Evolutionary conservation across 2,329 filamentous ascomycete species (phyloP).

Genomic region (Albifimbria verrucaria): DNA sequence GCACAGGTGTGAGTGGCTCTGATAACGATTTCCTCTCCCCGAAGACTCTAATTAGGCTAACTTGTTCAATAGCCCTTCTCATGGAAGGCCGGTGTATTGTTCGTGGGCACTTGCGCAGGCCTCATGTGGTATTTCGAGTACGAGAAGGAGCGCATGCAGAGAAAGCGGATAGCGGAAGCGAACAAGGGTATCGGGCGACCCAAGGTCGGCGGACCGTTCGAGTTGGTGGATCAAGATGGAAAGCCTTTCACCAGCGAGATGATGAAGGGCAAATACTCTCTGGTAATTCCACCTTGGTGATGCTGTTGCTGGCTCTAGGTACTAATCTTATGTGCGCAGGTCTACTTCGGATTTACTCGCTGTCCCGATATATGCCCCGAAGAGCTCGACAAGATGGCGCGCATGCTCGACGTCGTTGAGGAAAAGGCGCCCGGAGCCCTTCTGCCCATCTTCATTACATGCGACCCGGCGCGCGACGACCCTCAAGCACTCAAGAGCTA

Average conservation of each 20-base stretch:
- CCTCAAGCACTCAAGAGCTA: slow-evolving; percentile 83
- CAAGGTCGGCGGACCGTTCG: slow-evolving; percentile 87
- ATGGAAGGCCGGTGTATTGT: slow-evolving; percentile 83
- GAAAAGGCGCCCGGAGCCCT: slow-evolving; percentile 50
- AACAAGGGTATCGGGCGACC: slow-evolving; percentile 90
- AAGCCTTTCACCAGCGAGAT: slow-evolving; percentile 73
- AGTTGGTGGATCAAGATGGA: slow-evolving; percentile 78
- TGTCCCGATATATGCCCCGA: slow-evolving; percentile 99
- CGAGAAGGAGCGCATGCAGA: slow-evolving; percentile 88
- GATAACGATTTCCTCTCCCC: not conserved
- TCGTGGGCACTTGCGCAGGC: slow-evolving; percentile 72
- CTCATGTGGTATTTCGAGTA: slow-evolving; percentile 89
- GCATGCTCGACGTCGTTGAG: slow-evolving; percentile 76
- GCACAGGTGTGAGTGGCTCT: slow-evolving; percentile 45
- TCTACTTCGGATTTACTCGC: slow-evolving; percentile 98
- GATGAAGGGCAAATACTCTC: slow-evolving; percentile 80
- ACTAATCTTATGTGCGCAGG: too few species aligned
- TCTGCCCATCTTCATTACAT: slow-evolving; percentile 87
- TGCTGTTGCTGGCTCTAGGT: too few species aligned
- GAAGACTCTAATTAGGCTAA: slow-evolving; percentile 16
- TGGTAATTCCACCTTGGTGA: slow-evolving; percentile 49
- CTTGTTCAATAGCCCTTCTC: slow-evolving; percentile 71
- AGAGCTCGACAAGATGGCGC: slow-evolving; percentile 99
- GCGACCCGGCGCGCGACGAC: slow-evolving; percentile 88
- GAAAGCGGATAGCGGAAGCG: slow-evolving; percentile 84